Evolutionary conservation across 2,329 filamentous ascomycete genomes (phyloP), one percentile per base, ranked within the genome.

Genomic region (Rutstroemia sp.): DNA sequence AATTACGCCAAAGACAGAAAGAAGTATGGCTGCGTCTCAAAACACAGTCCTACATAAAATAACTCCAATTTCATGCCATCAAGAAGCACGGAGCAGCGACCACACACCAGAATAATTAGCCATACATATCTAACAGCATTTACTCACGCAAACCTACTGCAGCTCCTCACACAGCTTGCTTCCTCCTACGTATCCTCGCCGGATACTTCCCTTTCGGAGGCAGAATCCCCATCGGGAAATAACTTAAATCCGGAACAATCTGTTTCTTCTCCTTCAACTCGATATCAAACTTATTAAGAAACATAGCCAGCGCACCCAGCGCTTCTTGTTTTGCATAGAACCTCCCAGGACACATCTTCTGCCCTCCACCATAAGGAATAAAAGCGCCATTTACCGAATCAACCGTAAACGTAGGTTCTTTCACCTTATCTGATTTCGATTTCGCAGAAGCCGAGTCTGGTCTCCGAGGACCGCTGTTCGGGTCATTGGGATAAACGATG

Each of bases 251-350:
- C 17, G 54, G 53, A 39, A 60, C 23, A 1, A 48, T 48, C 5
- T 39, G 40, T 6, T 54, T 54, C 16, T 52, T 36, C 7, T 40
- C 49, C 5, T 55, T 36, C 3, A 69, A 53, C 23, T 71, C 68
- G 14, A 72, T 66, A 14, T 72, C 68, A 48, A 68, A 72, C 14
- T 62, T 65, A 0, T 60, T 58, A 7, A 72, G 57, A 17, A 72
- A 63, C 23, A 71, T 42, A 1, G 69, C 68, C 14, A 70, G 59
- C 0, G 63, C 63, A 1, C 66, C 57, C 36, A 72, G 66, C 0
- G 69, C 64, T 50, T 73, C 67, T 14, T 66, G 64, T 34, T 73
- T 73, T 1, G 72, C 69, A 36, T 71, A 73, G 40, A 69, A 68
- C 0, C 68, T 67, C 1, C 72, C 71, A 0, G 70, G 71, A 25